phyloP scores from a whole-genome alignment of 768 basidiomycete genomes.

The Russula virescens region DNA sequence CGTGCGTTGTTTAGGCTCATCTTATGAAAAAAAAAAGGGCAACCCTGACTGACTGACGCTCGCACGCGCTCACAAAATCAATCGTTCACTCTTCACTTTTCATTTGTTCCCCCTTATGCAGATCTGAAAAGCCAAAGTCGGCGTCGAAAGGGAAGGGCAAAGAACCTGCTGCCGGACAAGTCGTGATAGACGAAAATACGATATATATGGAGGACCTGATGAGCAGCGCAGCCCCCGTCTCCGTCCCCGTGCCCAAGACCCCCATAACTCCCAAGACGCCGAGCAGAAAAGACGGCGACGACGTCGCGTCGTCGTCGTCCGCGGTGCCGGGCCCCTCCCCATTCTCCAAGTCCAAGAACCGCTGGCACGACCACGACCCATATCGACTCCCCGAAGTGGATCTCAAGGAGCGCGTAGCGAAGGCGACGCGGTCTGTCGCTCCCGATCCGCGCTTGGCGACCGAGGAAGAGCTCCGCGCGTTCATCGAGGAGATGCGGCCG shows the following conservation, averaged over 20 bases:
- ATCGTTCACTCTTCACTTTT: too few species aligned
- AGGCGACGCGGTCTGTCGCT: constrained; percentile 51
- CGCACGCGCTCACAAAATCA: not conserved
- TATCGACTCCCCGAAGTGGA: constrained; percentile 87
- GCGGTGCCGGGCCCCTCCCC: constrained; percentile 35
- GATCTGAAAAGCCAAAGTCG: constrained; percentile 15
- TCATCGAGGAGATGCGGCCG: constrained; percentile 94
- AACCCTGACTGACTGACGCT: too few species aligned
- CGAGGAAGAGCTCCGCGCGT: constrained; percentile 86
- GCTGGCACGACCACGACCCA: constrained; percentile 79
- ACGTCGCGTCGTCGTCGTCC: constrained; percentile 24
- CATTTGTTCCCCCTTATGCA: not conserved
- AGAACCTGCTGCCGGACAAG: constrained; percentile 37
- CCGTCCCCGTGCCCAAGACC: constrained; percentile 39
- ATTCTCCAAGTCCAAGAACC: constrained; percentile 53
- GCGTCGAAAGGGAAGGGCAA: constrained; percentile 42
- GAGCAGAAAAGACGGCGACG: constrained; percentile 21
- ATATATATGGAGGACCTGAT: constrained; percentile 89
- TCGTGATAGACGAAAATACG: constrained; percentile 59
- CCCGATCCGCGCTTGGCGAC: constrained; percentile 94
- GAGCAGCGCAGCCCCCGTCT: constrained; percentile 29
- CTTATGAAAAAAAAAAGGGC: too few species aligned
- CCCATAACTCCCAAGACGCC: constrained; percentile 33
- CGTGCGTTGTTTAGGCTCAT: constrained; percentile 32
- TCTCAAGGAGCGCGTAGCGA: constrained; percentile 54